These are phyloP conservation scores for Biscogniauxia marginata DNA, from an alignment of 2,329 filamentous ascomycete species.

Conservation along the genomic window DNA sequence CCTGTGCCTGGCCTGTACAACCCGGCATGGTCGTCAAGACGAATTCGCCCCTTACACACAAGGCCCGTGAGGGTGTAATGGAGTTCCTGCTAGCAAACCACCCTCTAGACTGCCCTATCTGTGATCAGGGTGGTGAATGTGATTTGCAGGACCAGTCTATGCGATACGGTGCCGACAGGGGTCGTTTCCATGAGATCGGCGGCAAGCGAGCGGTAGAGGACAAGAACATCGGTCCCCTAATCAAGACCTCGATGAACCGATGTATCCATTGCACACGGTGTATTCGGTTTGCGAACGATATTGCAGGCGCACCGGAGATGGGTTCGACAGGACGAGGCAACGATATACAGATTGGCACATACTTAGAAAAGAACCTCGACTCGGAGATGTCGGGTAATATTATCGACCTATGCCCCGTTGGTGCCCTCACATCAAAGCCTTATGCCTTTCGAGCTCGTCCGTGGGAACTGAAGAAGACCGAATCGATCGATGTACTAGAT, in stretches of 20 bases:
- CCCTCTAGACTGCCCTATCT: constrained; percentile 93
- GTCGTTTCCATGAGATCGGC: constrained; percentile 91
- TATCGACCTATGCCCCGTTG: constrained; percentile 96
- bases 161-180: constrained; percentile 94
- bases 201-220: constrained; percentile 98
- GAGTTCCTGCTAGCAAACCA: constrained; percentile 97
- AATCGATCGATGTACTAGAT: constrained; percentile 93
- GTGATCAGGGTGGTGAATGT: constrained; percentile 98
- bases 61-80: constrained; percentile 98
- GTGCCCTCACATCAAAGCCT: constrained; percentile 93
- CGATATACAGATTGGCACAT: constrained; percentile 96
- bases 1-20: constrained; percentile 97
- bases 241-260: constrained; percentile 99
- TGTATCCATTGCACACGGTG: constrained; percentile 99
- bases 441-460: constrained; percentile 96
- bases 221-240: constrained; percentile 96
- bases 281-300: constrained; percentile 95
- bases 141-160: constrained; percentile 99
- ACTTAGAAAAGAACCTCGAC: constrained; percentile 90
- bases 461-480: constrained; percentile 95
- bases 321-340: constrained; percentile 94
- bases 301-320: constrained; percentile 92
- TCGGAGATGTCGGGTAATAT: constrained; percentile 96
- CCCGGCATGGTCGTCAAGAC: constrained; percentile 99
- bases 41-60: constrained; percentile 92